phyloP scores from a whole-genome alignment of 2,329 filamentous ascomycete species.

The Camillea tinctor region DNA sequence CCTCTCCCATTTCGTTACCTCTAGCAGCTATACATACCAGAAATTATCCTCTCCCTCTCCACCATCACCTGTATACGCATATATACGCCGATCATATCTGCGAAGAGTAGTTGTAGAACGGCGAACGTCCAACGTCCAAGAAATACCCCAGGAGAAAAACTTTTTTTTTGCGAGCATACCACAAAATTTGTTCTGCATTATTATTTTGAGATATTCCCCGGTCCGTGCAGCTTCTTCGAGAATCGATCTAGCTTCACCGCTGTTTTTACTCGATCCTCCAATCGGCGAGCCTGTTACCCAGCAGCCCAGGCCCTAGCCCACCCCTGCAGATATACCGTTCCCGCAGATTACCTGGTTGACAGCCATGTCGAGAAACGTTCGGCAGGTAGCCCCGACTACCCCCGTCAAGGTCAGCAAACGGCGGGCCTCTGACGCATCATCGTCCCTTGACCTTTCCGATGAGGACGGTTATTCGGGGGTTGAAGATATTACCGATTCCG shows the following conservation, averaged over 20 bases:
- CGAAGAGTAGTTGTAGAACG: background rate
- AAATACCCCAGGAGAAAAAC: background rate
- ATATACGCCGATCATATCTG: background rate
- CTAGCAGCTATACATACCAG: background rate
- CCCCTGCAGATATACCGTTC: slow-evolving; percentile 23
- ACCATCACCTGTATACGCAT: background rate
- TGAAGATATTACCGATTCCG: slow-evolving; percentile 76
- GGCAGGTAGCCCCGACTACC: slow-evolving; percentile 44
- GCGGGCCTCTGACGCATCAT: slow-evolving; percentile 51
- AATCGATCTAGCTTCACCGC: slow-evolving; percentile 33
- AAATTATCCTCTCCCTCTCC: background rate
- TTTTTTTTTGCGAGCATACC: slow-evolving; percentile 3
- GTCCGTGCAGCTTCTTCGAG: slow-evolving; percentile 6
- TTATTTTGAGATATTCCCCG: background rate
- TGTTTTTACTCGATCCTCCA: slow-evolving; percentile 32
- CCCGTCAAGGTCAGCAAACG: slow-evolving; percentile 47
- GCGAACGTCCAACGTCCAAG: background rate
- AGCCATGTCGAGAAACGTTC: slow-evolving; percentile 54
- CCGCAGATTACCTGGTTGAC: slow-evolving; percentile 24
- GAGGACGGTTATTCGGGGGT: slow-evolving; percentile 71
- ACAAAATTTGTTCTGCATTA: slow-evolving; percentile 2
- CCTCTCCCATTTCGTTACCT: background rate
- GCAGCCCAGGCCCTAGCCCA: slow-evolving; percentile 21
- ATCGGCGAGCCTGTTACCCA: slow-evolving; percentile 17
- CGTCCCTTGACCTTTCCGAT: slow-evolving; percentile 61